These are phyloP conservation scores for Beta corolliflora DNA, from an alignment of 179 eudicot species.

Conservation along the genomic window DNA sequence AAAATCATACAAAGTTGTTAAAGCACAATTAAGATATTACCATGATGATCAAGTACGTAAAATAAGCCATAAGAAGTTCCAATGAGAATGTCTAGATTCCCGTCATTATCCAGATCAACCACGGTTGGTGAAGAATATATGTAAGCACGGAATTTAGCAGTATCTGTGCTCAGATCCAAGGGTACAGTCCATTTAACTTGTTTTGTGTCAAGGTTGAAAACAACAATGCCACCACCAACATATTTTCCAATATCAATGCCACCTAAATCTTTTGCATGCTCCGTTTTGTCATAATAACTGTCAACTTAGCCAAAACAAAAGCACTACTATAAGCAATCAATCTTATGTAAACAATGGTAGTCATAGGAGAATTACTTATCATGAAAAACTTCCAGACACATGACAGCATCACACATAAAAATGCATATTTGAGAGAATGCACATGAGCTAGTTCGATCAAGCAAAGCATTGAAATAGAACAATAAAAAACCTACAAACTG, in stretches of 20 bases:
- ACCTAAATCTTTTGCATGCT: conserved; percentile 88
- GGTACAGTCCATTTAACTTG: conserved; percentile 90
- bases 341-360: neutral
- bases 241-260: conserved; percentile 92
- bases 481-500: neutral
- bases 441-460: neutral
- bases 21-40: conserved; percentile 41
- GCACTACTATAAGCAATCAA: conserved; percentile 21
- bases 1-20: neutral
- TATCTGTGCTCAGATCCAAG: conserved; percentile 83
- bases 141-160: conserved; percentile 82
- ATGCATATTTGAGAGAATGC: neutral
- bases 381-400: neutral
- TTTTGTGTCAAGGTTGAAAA: conserved; percentile 94
- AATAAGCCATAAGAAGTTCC: conserved; percentile 96
- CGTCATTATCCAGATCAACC: conserved; percentile 94
- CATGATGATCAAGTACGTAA: conserved; percentile 90
- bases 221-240: conserved; percentile 94
- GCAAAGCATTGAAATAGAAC: neutral
- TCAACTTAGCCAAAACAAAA: conserved; percentile 35
- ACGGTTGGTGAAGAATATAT: conserved; percentile 90
- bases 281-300: conserved; percentile 98
- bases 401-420: too few relatives aligned
- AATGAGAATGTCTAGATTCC: conserved; percentile 87
- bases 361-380: neutral